A percentile compares a stretch with the other conserved stretches of the same genome.
These are phyloP conservation scores for Reutealis trisperma DNA, from an alignment of 345 rosid species.

Conservation along the genomic window DNA sequence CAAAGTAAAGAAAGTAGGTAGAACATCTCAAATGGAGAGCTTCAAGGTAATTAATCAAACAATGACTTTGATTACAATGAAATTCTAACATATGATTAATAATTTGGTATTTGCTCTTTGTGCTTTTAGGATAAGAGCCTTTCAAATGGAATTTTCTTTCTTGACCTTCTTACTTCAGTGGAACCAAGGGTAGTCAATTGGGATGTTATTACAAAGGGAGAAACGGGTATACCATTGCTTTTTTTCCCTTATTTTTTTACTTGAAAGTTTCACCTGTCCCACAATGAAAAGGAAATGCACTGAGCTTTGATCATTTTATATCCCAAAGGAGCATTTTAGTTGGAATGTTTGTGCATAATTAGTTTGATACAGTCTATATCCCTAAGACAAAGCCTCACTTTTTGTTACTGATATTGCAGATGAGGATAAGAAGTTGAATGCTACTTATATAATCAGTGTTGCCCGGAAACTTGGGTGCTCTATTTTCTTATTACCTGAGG, in stretches of 20 bases:
- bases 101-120: slow-evolving; percentile 20
- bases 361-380: not conserved
- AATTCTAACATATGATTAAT: slow-evolving; percentile 1
- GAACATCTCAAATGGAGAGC: slow-evolving; percentile 77
- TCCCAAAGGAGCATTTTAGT: not conserved
- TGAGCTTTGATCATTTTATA: slow-evolving; percentile 1
- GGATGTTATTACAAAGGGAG: slow-evolving; percentile 81
- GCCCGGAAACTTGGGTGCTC: slow-evolving; percentile 98
- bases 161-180: slow-evolving; percentile 84
- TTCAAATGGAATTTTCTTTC: slow-evolving; percentile 78
- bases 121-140: slow-evolving; percentile 70
- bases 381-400: slow-evolving; percentile 4
- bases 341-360: not conserved
- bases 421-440: slow-evolving; percentile 92
- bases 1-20: slow-evolving; percentile 76
- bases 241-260: not conserved
- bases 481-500: slow-evolving; percentile 96
- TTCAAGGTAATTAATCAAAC: slow-evolving; percentile 64
- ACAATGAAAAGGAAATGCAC: not conserved
- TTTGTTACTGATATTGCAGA: slow-evolving; percentile 51
- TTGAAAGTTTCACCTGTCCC: not conserved
- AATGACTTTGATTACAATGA: not conserved
- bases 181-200: slow-evolving; percentile 96
- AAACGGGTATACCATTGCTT: slow-evolving; percentile 56
- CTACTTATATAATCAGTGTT: slow-evolving; percentile 94